A percentile compares a stretch with the other conserved stretches of the same genome.
phyloP scores from a whole-genome alignment of 1,284 basidiomycete genomes.

The Naganishia liquefaciens region DNA sequence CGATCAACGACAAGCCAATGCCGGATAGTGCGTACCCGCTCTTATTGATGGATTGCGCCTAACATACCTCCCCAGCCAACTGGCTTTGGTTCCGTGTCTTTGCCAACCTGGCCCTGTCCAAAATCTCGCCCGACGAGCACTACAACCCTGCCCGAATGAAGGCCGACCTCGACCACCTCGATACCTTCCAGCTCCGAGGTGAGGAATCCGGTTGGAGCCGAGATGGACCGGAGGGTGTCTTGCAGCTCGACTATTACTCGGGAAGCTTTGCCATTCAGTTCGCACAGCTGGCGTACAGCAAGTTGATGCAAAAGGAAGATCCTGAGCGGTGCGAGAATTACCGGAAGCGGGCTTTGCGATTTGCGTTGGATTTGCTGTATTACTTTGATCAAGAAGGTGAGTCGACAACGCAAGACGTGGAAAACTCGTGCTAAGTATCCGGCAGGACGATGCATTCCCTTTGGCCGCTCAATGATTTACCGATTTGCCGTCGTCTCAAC shows the following conservation, averaged over 20 bases:
- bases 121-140: slow-evolving; percentile 61
- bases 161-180: slow-evolving; percentile 71
- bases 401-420: slow-evolving; percentile 27
- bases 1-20: slow-evolving; percentile 69
- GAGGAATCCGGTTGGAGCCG: slow-evolving; percentile 66
- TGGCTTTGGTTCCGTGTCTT: slow-evolving; percentile 81
- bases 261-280: slow-evolving; percentile 77
- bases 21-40: slow-evolving; percentile 50
- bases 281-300: slow-evolving; percentile 70
- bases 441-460: slow-evolving; percentile 70
- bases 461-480: slow-evolving; percentile 73
- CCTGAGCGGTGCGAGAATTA: slow-evolving; percentile 67
- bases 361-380: slow-evolving; percentile 69
- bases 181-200: slow-evolving; percentile 71
- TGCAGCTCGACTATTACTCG: slow-evolving; percentile 77
- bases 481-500: slow-evolving; percentile 76
- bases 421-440: neutral
- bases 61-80: slow-evolving; percentile 59
- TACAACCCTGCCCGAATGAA: slow-evolving; percentile 67
- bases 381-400: slow-evolving; percentile 72
- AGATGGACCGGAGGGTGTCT: slow-evolving; percentile 72
- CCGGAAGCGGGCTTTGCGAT: slow-evolving; percentile 63
- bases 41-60: neutral
- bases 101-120: slow-evolving; percentile 70
- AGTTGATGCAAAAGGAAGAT: slow-evolving; percentile 60